Percentiles rank a stretch among this genome's conserved stretches.
These are phyloP conservation scores for Colletotrichum tamarilloi DNA, from an alignment of 2,329 filamentous ascomycete genomes.

Conservation along the genomic window DNA sequence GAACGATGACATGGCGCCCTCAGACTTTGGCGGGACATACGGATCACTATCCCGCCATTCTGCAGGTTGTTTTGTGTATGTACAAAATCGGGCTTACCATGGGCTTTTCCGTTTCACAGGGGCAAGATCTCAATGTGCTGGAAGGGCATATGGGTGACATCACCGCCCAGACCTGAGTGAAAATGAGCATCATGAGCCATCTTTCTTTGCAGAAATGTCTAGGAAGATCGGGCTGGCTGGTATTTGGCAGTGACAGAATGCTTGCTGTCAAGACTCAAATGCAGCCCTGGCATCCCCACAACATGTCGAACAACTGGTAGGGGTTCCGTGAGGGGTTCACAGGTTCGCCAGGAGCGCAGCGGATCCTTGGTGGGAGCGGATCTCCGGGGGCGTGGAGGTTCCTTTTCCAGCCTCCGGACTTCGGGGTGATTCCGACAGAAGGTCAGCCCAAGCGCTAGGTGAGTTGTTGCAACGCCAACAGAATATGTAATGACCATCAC, in stretches of 20 bases:
- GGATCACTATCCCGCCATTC: constrained; percentile 11
- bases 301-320: constrained; percentile 9
- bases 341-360: constrained; percentile 26
- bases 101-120: constrained; percentile 13
- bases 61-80: not conserved
- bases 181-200: not conserved
- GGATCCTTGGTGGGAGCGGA: constrained; percentile 24
- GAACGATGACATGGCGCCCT: constrained; percentile 17
- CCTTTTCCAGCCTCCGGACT: constrained; percentile 28
- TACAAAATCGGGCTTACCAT: constrained; percentile 7
- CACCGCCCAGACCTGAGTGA: constrained; percentile 3
- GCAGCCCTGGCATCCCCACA: constrained; percentile 6
- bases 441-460: constrained; percentile 21
- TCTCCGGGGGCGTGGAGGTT: constrained; percentile 32
- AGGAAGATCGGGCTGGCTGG: constrained; percentile 4
- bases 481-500: constrained; percentile 19
- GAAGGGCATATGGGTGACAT: constrained; percentile 13
- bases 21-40: constrained; percentile 14
- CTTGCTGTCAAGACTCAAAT: not conserved
- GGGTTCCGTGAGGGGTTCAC: constrained; percentile 22
- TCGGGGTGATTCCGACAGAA: constrained; percentile 25
- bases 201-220: not conserved
- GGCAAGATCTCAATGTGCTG: not conserved
- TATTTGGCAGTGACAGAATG: constrained; percentile 8
- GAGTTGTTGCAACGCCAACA: constrained; percentile 28